Percentiles rank a stretch among this genome's conserved stretches.
phyloP scores from a whole-genome alignment of 2,329 filamentous ascomycete species.

The Fusarium beomiforme region DNA sequence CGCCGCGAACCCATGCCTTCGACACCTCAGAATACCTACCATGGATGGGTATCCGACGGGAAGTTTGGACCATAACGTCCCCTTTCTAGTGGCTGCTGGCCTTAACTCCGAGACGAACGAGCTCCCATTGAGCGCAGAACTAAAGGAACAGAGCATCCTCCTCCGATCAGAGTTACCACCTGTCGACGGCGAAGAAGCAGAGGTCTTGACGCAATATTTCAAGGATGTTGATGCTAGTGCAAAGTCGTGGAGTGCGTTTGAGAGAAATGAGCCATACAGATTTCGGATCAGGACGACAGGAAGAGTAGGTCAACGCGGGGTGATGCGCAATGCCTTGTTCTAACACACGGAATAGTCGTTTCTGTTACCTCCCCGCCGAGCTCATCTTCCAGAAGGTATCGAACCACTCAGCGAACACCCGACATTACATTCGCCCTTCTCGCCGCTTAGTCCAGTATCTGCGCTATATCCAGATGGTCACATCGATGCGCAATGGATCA shows the following conservation, averaged over 20 bases:
- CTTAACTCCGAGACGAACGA: slow-evolving; percentile 60
- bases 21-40: slow-evolving; percentile 33
- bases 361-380: slow-evolving; percentile 66
- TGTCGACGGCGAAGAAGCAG: slow-evolving; percentile 72
- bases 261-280: slow-evolving; percentile 61
- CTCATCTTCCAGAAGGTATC: slow-evolving; percentile 62
- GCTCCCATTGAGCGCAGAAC: slow-evolving; percentile 57
- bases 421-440: slow-evolving; percentile 89
- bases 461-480: slow-evolving; percentile 89
- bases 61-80: slow-evolving; percentile 88
- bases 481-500: slow-evolving; percentile 82
- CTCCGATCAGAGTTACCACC: slow-evolving; percentile 77
- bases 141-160: slow-evolving; percentile 67
- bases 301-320: slow-evolving; percentile 70
- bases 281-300: slow-evolving; percentile 80
- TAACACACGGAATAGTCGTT: slow-evolving; percentile 57
- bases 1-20: slow-evolving; percentile 37
- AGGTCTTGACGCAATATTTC: slow-evolving; percentile 73
- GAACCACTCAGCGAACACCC: slow-evolving; percentile 58
- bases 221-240: slow-evolving; percentile 70
- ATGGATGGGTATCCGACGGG: slow-evolving; percentile 85
- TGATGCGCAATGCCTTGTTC: slow-evolving; percentile 35
- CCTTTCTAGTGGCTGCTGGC: slow-evolving; percentile 84
- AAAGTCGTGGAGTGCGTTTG: slow-evolving; percentile 73
- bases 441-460: slow-evolving; percentile 85